Base-by-base conservation (phyloP, 495 filamentous ascomycete genomes). In the Lophiostoma macrostomum region DNA sequence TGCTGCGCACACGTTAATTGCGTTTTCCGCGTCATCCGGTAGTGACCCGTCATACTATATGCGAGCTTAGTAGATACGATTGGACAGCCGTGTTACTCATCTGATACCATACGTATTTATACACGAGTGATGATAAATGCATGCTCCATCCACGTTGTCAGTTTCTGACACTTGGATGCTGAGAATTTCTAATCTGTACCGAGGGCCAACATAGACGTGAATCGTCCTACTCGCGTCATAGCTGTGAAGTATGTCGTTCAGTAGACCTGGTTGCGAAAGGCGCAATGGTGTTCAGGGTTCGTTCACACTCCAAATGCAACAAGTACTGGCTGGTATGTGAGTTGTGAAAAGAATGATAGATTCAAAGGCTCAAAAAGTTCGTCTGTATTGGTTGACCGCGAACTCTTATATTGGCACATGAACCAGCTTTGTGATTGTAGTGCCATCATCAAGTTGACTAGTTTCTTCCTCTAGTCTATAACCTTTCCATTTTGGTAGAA, bases 391-490 rank as follows among this genome's bases (percentile, higher is more conserved):
- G 2, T 30, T 29, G 24, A 32, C 22, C 38, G 7, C 5, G 8
- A 24, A 20, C 6, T 19, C 13, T 5, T 28, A 38, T 22, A 18
- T 52, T 25, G 61, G 59, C 28, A 76, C 71, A 31, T 71, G 69
- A 6, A 81, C 72, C 11, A 86, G 68, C 41, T 71, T 78, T 1
- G 77, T 84, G 36, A 86, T 70, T 19, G 69, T 76, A 1, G 80
- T 84, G 2, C 80, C 83, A 66, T 82, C 84, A 44, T 74, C 72
- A 20, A 83, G 57, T 1, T 80, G 71, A 31, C 78, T 79, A 18
- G 67, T 68, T 58, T 80, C 76, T 58, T 83, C 76, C 49, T 81
- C 82, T 13, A 86, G 72, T 39, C 63, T 73, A 64, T 86, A 86
- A 0, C 70, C 67, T 38, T 77, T 79, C 58, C 80, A 69, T 37